Base-by-base conservation (phyloP, 2,329 filamentous ascomycete genomes). In the Bisporella sp. region DNA sequence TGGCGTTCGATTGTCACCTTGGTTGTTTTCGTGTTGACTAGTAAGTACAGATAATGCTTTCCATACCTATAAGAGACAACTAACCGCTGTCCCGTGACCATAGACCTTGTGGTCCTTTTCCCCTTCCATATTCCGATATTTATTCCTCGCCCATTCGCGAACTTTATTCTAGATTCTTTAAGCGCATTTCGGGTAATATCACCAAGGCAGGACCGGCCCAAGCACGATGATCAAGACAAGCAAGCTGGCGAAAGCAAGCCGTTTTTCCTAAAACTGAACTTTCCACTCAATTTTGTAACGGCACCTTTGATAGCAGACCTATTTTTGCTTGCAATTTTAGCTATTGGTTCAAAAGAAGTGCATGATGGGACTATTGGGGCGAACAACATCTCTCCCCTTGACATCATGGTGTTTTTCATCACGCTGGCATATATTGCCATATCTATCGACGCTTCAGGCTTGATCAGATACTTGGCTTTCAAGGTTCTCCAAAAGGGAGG, bases 401-500 rank as follows among this genome's bases (percentile, higher is more conserved):
- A 89, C 53, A 87, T 88, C 54, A 87, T 89, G 82, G 68, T 74
- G 12, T 89, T 89, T 68, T 89, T 89, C 68, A 71, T 89, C 41
- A 85, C 83, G 0, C 64, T 87, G 41, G 85, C 85, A 3, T 89
- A 89, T 59, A 87, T 89, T 52, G 85, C 85, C 44, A 87, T 89
- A 43, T 88, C 84, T 0, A 86, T 89, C 52, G 85, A 89, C 56
- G 84, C 85, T 2, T 88, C 85, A 0, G 85, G 85, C 4, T 71
- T 89, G 12, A 87, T 89, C 59, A 71, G 84, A 49, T 89, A 74
- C 55, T 63, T 88, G 28, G 84, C 85, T 0, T 87, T 86, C 70
- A 85, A 79, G 54, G 84, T 88, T 0, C 70, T 89, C 2, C 74
- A 84, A 51, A 81, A 77, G 68, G 84, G 81, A 45, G 84, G 85